Base-by-base conservation (phyloP, 768 basidiomycete species). In the Dacryopinax spathularia region DNA sequence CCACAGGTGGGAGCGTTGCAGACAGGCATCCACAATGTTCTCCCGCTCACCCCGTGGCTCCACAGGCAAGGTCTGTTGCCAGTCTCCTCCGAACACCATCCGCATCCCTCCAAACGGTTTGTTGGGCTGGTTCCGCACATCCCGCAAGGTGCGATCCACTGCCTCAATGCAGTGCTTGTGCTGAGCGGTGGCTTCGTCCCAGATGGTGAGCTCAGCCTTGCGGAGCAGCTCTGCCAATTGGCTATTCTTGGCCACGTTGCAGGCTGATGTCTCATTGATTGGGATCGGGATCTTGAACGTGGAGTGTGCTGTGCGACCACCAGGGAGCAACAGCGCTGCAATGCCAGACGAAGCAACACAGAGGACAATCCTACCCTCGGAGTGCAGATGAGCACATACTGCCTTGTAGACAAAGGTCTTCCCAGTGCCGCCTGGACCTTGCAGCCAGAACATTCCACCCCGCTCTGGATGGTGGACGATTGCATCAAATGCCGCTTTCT, bases 271-370 rank as follows among this genome's bases (percentile, higher is more conserved):
- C 1, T 74, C 72, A 68, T 64, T 31, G 34, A 60, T 64, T 4
- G 73, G 69, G 34, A 81, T 72, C 0, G 80, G 81, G 37, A 81
- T 79, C 62, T 79, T 77, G 72, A 82, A 82, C 7, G 66, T 67
- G 0, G 78, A 81, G 65, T 83, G 78, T 0, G 79, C 73, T 27
- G 81, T 83, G 1, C 74, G 68, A 1, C 81, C 81, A 44, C 77
- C 76, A 9, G 60, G 64, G 0, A 81, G 68, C 0, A 82, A 70
- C 12, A 81, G 68, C 0, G 80, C 71, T 7, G 81, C 77, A 62
- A 82, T 77, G 0, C 80, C 79, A 35, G 80, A 80, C 0, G 81
- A 82, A 15, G 80, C 77, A 15, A 79, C 77, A 76, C 77, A 80
- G 1, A 82, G 71, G 1, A 77, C 72, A 69, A 81, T 73, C 25